These are phyloP conservation scores for Pythium dissimile DNA, from an alignment of 352 stramenopile genomes.

Conservation along the genomic window DNA sequence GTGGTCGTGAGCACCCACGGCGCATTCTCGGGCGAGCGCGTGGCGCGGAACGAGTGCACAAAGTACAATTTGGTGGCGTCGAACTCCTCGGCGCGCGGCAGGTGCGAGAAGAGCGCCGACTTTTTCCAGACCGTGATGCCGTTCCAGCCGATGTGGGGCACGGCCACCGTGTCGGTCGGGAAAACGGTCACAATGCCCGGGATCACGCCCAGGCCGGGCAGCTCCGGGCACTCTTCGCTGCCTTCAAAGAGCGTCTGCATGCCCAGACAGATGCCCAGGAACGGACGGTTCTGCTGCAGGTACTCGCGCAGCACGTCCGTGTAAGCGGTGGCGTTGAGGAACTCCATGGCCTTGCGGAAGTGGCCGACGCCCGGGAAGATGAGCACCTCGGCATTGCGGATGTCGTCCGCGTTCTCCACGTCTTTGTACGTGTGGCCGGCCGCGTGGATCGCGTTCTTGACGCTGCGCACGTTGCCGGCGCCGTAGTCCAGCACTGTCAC, in stretches of 20 bases:
- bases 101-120: constrained; percentile 58
- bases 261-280: constrained; percentile 97
- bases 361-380: constrained; percentile 87
- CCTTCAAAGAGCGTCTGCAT: constrained; percentile 98
- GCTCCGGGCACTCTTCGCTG: constrained; percentile 90
- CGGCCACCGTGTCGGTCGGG: constrained; percentile 63
- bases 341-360: constrained; percentile 89
- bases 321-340: constrained; percentile 88
- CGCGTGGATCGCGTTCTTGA: constrained; percentile 94
- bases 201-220: constrained; percentile 91
- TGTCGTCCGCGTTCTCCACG: constrained; percentile 88
- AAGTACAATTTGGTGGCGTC: constrained; percentile 91
- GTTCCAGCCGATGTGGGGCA: constrained; percentile 99
- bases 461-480: constrained; percentile 97
- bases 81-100: constrained; percentile 31
- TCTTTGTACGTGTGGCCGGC: constrained; percentile 88
- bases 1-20: constrained; percentile 95
- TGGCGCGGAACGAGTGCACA: constrained; percentile 95
- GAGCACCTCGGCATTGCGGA: constrained; percentile 80
- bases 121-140: constrained; percentile 89
- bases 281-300: constrained; percentile 80
- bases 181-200: constrained; percentile 91
- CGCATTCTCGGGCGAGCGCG: constrained; percentile 67
- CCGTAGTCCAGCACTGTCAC: constrained; percentile 97
- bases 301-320: constrained; percentile 89